Conservation (phyloP, 2,329 filamentous ascomycete genomes). For the Fusarium penzigii region DNA sequence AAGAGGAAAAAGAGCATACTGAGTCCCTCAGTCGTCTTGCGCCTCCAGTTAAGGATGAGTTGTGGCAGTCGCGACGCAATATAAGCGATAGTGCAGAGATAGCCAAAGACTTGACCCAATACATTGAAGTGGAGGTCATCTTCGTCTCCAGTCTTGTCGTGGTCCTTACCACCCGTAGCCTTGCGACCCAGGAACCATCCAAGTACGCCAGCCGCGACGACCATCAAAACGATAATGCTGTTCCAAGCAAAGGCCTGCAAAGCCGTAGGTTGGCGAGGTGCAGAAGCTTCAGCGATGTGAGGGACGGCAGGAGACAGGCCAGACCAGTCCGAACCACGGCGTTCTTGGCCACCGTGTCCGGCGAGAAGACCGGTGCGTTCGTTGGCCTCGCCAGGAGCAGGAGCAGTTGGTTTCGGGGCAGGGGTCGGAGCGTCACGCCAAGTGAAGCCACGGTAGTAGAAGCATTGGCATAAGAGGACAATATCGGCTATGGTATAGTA, state of each 20-base stretch:
- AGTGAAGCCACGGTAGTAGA: slow-evolving; percentile 91
- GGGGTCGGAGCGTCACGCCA: slow-evolving; percentile 56
- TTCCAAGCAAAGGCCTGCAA: slow-evolving; percentile 72
- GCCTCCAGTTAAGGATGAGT: slow-evolving; percentile 85
- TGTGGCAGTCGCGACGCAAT: slow-evolving; percentile 89
- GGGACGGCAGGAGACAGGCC: slow-evolving; percentile 81
- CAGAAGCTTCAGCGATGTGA: slow-evolving; percentile 56
- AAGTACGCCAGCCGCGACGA: slow-evolving; percentile 77
- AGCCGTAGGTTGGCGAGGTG: slow-evolving; percentile 49
- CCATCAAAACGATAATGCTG: slow-evolving; percentile 71
- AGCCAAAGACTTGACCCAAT: slow-evolving; percentile 89
- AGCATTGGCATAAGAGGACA: slow-evolving; percentile 84
- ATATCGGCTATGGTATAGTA: slow-evolving; percentile 94
- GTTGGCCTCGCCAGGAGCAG: slow-evolving; percentile 39
- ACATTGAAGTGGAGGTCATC: slow-evolving; percentile 66
- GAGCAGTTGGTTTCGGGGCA: slow-evolving; percentile 41
- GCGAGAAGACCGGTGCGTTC: slow-evolving; percentile 48
- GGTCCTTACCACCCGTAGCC: slow-evolving; percentile 40
- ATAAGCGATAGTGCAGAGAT: slow-evolving; percentile 86
- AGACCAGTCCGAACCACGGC: slow-evolving; percentile 57
- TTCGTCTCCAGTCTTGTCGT: slow-evolving; percentile 40
- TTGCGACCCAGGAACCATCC: slow-evolving; percentile 75
- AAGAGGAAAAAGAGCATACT: slow-evolving; percentile 96
- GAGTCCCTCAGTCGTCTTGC: slow-evolving; percentile 91
- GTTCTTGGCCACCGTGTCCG: slow-evolving; percentile 35